Evolutionary conservation across 1,139 yeast species (phyloP), one percentile per base, ranked within the genome.

Genomic region (Geotrichum candidum): DNA sequence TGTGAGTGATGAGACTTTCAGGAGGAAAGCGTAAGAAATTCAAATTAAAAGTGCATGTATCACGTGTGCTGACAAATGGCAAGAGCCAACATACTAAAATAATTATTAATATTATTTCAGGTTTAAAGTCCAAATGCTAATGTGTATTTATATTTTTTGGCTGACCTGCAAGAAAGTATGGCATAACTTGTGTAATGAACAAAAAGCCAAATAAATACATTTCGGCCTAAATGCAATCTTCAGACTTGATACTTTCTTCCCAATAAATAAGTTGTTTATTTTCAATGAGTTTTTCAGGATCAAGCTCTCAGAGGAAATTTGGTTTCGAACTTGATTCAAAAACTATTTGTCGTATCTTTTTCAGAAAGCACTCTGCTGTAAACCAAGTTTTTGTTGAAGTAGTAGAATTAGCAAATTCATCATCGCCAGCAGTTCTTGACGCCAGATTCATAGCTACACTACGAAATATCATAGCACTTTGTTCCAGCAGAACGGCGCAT

Each of bases 331-430:
- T 60, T 10, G 62, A 60, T 29, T 13, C 46, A 3, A 48, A 27
- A 23, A 4, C 31, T 6, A 22, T 56, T 1, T 35, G 62, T 4
- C 53, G 53, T 22, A 56, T 60, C 27, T 54, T 41, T 22, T 56
- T 60, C 35, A 53, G 45, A 7, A 56, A 45, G 18, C 46, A 23
- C 5, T 46, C 22, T 23, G 29, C 41, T 15, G 62, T 50, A n/a
- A 54, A 53, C 50, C 62, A 60, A 13, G 58, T 51, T 22, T 60
- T 60, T 48, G 59, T 56, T 29, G 59, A 60, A 10, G 35, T 53
- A n/a, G 33, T 52, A n/a, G 56, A 52, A 7, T 31, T 52, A 18
- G 23, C 52, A 15, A 13, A 15, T 18, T 18, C 18, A 3, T 31
- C 53, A 13, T 31, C 53, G 6, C n/a, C 53, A 2, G 35, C 41